Conservation (phyloP, 495 filamentous ascomycete genomes). For the Articulospora tetracladia region DNA sequence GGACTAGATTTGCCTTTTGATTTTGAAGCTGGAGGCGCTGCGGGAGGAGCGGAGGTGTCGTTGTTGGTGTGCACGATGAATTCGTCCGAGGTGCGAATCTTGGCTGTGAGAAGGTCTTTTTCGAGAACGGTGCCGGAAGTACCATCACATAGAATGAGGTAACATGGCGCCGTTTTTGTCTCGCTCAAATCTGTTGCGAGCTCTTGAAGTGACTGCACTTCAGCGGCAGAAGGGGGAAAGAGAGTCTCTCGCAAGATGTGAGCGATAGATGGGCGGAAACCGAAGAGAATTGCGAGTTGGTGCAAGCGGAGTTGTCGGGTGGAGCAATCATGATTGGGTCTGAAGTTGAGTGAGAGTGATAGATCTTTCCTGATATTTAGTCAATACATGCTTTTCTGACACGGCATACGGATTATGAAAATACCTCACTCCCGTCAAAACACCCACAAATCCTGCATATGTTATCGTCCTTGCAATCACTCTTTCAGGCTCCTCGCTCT, state of each 20-base stretch:
- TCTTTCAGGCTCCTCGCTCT: slow-evolving; percentile 26
- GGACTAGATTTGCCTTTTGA: slow-evolving; percentile 18
- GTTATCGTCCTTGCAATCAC: slow-evolving; percentile 56
- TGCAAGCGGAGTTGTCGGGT: slow-evolving; percentile 31
- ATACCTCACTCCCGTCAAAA: slow-evolving; percentile 54
- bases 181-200: slow-evolving; percentile 32
- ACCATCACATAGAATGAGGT: slow-evolving; percentile 54
- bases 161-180: slow-evolving; percentile 49
- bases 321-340: slow-evolving; percentile 48
- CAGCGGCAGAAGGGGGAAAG: slow-evolving; percentile 25
- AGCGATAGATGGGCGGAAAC: slow-evolving; percentile 51
- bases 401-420: slow-evolving; percentile 5
- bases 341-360: slow-evolving; percentile 62
- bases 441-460: slow-evolving; percentile 61
- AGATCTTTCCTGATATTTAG: slow-evolving; percentile 34
- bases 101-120: slow-evolving; percentile 49
- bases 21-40: not conserved
- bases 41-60: slow-evolving; percentile 30
- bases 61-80: slow-evolving; percentile 58
- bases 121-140: slow-evolving; percentile 43
- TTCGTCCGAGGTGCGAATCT: slow-evolving; percentile 31
- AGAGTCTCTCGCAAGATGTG: slow-evolving; percentile 45
- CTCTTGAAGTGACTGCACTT: slow-evolving; percentile 20
- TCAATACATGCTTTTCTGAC: slow-evolving; percentile 6
- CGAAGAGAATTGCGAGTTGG: slow-evolving; percentile 52